These are phyloP conservation scores for Chlamydomonas urium DNA, from an alignment of 139 green algal genomes.

Conservation along the genomic window DNA sequence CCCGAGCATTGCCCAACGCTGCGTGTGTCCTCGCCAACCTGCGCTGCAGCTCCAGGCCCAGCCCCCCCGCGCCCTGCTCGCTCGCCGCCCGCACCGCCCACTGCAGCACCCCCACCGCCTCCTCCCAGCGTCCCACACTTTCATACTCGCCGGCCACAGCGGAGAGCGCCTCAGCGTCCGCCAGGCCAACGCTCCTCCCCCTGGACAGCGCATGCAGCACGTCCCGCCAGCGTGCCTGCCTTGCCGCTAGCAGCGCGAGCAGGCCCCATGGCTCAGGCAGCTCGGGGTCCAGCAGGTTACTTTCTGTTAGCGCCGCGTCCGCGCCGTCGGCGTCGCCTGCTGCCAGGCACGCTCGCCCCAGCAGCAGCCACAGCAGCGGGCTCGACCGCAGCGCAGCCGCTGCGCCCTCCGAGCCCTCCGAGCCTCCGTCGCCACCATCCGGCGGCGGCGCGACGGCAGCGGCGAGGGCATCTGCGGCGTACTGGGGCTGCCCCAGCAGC, in stretches of 20 bases:
- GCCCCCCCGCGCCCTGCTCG: too few relatives aligned
- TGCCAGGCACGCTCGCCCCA: background rate
- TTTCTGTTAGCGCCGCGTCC: background rate
- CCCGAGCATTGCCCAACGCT: too few relatives aligned
- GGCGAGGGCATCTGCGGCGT: background rate
- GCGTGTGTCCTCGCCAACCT: too few relatives aligned
- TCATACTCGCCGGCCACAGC: conserved; percentile 2
- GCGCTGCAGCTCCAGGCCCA: too few relatives aligned
- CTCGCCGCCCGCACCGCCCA: too few relatives aligned
- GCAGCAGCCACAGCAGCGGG: conserved; percentile 13
- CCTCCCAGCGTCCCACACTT: background rate
- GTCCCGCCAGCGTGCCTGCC: background rate
- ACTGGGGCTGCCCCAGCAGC: background rate
- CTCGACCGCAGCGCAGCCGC: background rate
- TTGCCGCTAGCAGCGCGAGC: background rate
- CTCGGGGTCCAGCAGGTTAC: conserved; percentile 12
- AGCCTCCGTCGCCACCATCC: background rate
- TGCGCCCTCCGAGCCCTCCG: background rate
- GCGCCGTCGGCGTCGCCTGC: background rate
- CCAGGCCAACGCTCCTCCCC: background rate
- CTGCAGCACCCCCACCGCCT: conserved; percentile 1
- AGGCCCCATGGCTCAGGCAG: conserved; percentile 14
- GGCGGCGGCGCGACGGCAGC: background rate
- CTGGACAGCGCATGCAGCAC: background rate
- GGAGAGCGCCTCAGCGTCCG: background rate